Percentiles rank a stretch among this genome's conserved stretches.
These are phyloP conservation scores for Acephala macrosclerotiorum DNA, from an alignment of 2,329 filamentous ascomycete genomes.

Conservation along the genomic window DNA sequence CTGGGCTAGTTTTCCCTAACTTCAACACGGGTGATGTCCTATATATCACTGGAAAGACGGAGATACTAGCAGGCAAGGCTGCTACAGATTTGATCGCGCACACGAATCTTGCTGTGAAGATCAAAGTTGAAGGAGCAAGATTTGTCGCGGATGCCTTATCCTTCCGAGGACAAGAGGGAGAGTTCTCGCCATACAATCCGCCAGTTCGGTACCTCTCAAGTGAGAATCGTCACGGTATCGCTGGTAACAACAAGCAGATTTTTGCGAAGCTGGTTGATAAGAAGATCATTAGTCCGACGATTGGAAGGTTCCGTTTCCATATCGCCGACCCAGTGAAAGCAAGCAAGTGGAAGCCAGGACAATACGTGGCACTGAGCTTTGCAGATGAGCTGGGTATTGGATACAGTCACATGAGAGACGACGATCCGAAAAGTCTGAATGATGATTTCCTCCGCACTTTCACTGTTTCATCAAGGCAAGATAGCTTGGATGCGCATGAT, in stretches of 20 bases:
- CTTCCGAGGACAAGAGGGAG: conserved; percentile 67
- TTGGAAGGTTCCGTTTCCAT: conserved; percentile 70
- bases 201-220: conserved; percentile 67
- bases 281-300: conserved; percentile 67
- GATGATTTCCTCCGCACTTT: conserved; percentile 88
- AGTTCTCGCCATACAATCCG: conserved; percentile 82
- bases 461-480: conserved; percentile 69
- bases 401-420: conserved; percentile 84
- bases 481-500: conserved; percentile 32
- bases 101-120: conserved; percentile 75
- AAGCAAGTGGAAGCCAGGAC: conserved; percentile 68
- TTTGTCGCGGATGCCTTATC: conserved; percentile 71
- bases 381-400: conserved; percentile 71
- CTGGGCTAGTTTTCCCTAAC: conserved; percentile 77
- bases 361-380: conserved; percentile 82
- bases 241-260: conserved; percentile 26
- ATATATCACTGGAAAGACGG: conserved; percentile 72
- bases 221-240: conserved; percentile 54
- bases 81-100: conserved; percentile 70
- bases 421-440: conserved; percentile 80
- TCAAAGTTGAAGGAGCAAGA: conserved; percentile 66
- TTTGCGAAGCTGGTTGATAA: conserved; percentile 65
- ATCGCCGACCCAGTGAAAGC: conserved; percentile 47
- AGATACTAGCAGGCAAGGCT: conserved; percentile 69
- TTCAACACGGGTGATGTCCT: conserved; percentile 76